These are phyloP conservation scores for Mortierella sp. DNA, from an alignment of 371 early-diverging fungal genomes.

Conservation along the genomic window DNA sequence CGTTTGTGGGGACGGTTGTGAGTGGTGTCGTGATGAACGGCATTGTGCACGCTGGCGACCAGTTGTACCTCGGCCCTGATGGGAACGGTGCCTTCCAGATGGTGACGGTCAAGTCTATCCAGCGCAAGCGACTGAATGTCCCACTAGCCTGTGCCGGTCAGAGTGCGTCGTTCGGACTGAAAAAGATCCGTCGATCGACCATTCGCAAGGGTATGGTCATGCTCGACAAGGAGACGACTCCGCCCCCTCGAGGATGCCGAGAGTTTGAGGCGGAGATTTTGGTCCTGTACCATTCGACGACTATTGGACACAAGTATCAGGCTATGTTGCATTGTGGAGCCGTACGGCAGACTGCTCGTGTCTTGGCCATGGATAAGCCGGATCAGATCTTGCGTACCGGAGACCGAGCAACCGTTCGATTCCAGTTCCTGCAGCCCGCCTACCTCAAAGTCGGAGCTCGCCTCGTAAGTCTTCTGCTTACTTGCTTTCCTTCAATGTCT, in stretches of 20 bases:
- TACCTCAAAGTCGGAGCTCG: conserved; percentile 82
- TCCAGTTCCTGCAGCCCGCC: conserved; percentile 90
- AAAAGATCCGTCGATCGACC: conserved; percentile 81
- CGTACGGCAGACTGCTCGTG: conserved; percentile 91
- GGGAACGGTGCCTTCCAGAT: conserved; percentile 81
- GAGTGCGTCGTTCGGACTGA: conserved; percentile 87
- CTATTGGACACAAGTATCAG: conserved; percentile 90
- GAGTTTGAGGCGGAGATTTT: conserved; percentile 93
- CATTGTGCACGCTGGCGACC: conserved; percentile 84
- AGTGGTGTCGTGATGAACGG: conserved; percentile 77
- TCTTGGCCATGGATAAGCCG: conserved; percentile 77
- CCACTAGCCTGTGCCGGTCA: conserved; percentile 88
- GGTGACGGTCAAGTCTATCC: conserved; percentile 88
- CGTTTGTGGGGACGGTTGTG: conserved; percentile 91
- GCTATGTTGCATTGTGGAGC: conserved; percentile 95
- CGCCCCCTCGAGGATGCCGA: conserved; percentile 74
- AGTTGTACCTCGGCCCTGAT: conserved; percentile 90
- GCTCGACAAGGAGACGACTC: conserved; percentile 68
- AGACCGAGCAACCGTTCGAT: conserved; percentile 86
- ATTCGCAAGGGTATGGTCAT: conserved; percentile 95
- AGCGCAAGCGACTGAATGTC: conserved; percentile 87
- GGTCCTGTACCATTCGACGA: conserved; percentile 92
- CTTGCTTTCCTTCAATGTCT: background rate
- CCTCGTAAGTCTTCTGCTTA: conserved; percentile 65
- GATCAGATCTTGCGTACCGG: conserved; percentile 84